Base-by-base conservation (phyloP, 2,329 filamentous ascomycete species). In the Amylocarpus encephaloides region DNA sequence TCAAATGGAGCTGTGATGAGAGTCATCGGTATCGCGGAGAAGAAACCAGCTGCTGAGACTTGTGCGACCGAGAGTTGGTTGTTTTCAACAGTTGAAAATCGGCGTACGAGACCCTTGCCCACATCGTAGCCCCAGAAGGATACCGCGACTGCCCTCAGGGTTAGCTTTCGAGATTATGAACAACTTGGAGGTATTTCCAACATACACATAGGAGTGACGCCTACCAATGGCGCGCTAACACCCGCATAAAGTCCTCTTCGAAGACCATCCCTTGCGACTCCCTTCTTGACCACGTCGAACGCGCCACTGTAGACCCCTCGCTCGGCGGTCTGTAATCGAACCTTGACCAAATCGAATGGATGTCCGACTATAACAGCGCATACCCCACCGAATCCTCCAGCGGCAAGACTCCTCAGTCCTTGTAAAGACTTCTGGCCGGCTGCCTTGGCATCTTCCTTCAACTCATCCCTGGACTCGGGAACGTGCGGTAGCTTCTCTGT, bases 141-240 rank as follows among this genome's bases (percentile, higher is more conserved):
- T 58, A 86, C 82, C 66, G 82, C 82, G 69, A 86, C 82, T 86
- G 34, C 52, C 9, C 6, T n/a, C 19, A 30, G 19, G 44, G 58
- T 46, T 55, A 40, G 33, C 22, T 30, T 16, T 34, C n/a, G 5
- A 33, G 18, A 13, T 40, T 1, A n/a, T 13, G 7, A n/a, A 3
- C 18, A 22, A 38, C 26, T 12, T 15, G 16, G 22, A 1, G 16
- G 6, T 10, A 39, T 15, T 43, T 10, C 35, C 16, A 35, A 81
- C 91, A 72, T 79, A 96, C 91, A 98, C 93, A 98, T 98, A 49
- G 93, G 93, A 54, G 93, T 98, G 13, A 98, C 93, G 48, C 93
- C 93, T 9, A 96, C 87, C 55, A 98, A 73, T 40, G 93, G 93
- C 62, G 93, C 93, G 61, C 87, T 93, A 41, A 98, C 92, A 68